These are phyloP conservation scores for Candida anutae DNA, from an alignment of 1,139 yeast genomes.

Conservation along the genomic window DNA sequence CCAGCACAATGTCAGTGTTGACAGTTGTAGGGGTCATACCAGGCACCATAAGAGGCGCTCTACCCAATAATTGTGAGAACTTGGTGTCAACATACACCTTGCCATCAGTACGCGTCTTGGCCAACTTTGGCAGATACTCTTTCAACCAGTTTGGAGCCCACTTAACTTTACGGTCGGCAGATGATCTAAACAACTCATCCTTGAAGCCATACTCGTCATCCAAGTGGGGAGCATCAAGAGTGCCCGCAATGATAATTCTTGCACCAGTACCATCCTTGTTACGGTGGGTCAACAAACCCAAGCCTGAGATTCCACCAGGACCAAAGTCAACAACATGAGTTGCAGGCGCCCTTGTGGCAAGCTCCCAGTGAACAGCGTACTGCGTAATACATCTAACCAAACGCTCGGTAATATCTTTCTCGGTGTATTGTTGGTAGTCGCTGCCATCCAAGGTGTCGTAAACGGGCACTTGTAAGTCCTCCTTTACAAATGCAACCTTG, in stretches of 20 bases:
- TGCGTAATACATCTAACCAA: constrained; percentile 76
- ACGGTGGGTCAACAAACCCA: constrained; percentile 92
- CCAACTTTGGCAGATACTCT: constrained; percentile 81
- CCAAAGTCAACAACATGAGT: constrained; percentile 95
- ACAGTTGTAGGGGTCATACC: constrained; percentile 99
- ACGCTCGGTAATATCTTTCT: constrained; percentile 51
- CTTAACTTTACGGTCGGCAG: constrained; percentile 49
- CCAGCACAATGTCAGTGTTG: constrained; percentile 87
- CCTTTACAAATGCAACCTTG: constrained; percentile 44
- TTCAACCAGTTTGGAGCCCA: constrained; percentile 88
- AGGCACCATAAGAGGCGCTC: constrained; percentile 95
- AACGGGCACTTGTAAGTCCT: constrained; percentile 71
- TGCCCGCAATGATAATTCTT: constrained; percentile 88
- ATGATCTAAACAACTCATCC: constrained; percentile 83
- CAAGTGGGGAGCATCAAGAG: constrained; percentile 54
- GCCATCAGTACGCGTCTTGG: constrained; percentile 59
- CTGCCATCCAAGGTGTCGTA: constrained; percentile 83
- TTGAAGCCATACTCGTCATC: constrained; percentile 90
- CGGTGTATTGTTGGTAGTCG: constrained; percentile 44
- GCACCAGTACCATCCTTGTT: constrained; percentile 99
- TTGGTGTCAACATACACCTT: constrained; percentile 85
- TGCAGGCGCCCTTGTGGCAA: constrained; percentile 65
- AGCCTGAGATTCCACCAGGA: constrained; percentile 97
- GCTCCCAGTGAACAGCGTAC: constrained; percentile 92
- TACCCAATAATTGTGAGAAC: constrained; percentile 84